Percentiles rank a stretch among this genome's conserved stretches.
Conservation (phyloP, 177 flowering plant species). For the Vitis hybrid region DNA sequence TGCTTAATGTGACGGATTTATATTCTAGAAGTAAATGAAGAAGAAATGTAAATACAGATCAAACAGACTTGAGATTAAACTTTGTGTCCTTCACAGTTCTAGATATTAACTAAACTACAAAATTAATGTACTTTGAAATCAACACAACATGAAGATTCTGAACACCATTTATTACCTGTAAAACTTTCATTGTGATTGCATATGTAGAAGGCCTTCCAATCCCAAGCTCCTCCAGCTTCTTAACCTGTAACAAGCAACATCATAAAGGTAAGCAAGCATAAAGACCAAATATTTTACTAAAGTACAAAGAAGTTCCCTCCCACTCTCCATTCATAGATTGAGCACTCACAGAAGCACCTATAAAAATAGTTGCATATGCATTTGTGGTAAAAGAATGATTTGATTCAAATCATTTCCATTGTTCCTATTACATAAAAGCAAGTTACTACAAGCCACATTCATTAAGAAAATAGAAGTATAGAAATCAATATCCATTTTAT, state of each 20-base stretch:
- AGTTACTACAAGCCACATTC: too few species aligned
- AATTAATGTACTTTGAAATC: neutral
- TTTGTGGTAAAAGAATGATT: too few species aligned
- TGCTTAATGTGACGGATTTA: too few species aligned
- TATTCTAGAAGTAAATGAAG: too few species aligned
- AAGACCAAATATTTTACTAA: neutral
- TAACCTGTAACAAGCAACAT: slow-evolving; percentile 43
- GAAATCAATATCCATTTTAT: neutral
- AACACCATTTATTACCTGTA: slow-evolving; percentile 48
- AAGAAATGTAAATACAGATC: too few species aligned
- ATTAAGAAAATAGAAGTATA: neutral
- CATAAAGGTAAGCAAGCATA: slow-evolving; percentile 4
- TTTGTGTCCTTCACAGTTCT: too few species aligned
- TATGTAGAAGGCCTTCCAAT: slow-evolving; percentile 99
- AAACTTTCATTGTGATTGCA: slow-evolving; percentile 75
- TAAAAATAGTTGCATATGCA: too few species aligned
- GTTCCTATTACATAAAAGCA: too few species aligned
- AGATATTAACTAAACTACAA: neutral
- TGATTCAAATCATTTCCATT: too few species aligned
- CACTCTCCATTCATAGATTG: neutral
- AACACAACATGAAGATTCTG: neutral
- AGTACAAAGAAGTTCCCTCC: neutral
- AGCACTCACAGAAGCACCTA: too few species aligned
- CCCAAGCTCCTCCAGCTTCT: slow-evolving; percentile 96
- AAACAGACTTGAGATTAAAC: too few species aligned